Base-by-base conservation (phyloP, 78 protist genomes). In the Polysphondylium violaceum region DNA sequence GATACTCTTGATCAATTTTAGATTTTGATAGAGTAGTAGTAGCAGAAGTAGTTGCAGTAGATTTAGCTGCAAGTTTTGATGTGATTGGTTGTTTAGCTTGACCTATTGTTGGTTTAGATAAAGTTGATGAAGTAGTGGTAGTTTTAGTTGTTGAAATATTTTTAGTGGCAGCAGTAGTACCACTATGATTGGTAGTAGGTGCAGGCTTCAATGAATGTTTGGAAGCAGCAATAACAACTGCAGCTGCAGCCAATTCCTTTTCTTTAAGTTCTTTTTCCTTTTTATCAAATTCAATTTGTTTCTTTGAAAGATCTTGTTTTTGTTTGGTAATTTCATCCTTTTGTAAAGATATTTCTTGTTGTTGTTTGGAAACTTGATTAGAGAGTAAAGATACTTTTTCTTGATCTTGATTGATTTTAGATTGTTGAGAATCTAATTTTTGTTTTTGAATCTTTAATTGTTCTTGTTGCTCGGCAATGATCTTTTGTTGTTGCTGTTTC, bases 1-100 rank as follows among this genome's bases (percentile, higher is more conserved):
- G 27, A 65, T 65, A 65, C 16, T 65, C 73, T 65, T n/a, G 33
- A 38, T 65, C 40, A 65, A n/a, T 65, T n/a, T 65, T 51, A 38
- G 33, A 44, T 38, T 65, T 65, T 59, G 71, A 19, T 2, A 19
- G 8, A 33, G 14, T 21, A 21, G 7, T 11, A 7, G 23, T 35
- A 36, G 72, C 1, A n/a, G 68, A 16, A 17, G 35, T 16, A 12
- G 71, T 31, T 29, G 71, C 38, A 6, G 31, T 43, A 29, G 35
- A 35, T 63, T 63, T 63, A 29, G 16, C 12, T 1, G 27, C 41
- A 21, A n/a, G 25, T 19, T 35, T 11, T 7, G 67, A 14, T 59
- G 67, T 59, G 8, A 7, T 2, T 58, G 0, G 35, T 58, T 21
- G 64, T 58, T 58, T 61, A 35, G 23, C 5, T 61, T 61, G 40